These are phyloP conservation scores for Bipolaris oryzae DNA, from an alignment of 2,329 filamentous ascomycete genomes.

Conservation along the genomic window DNA sequence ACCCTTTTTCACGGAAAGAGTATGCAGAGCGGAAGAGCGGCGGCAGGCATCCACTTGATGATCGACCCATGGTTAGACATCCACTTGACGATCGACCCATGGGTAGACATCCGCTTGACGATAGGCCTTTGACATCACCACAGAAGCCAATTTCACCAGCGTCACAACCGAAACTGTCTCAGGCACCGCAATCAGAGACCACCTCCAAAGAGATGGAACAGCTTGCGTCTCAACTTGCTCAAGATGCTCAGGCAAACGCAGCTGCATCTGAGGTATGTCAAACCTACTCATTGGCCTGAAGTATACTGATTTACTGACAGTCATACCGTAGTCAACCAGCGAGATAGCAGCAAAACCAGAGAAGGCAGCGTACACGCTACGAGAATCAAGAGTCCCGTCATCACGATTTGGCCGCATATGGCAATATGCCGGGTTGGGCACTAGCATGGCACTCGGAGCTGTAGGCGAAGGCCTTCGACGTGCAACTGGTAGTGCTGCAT, in stretches of 20 bases:
- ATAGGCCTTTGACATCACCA: slow-evolving; percentile 10
- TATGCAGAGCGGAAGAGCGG: slow-evolving; percentile 42
- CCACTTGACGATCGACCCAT: slow-evolving; percentile 19
- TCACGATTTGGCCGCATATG: slow-evolving; percentile 85
- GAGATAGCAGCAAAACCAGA: slow-evolving; percentile 35
- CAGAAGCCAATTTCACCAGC: slow-evolving; percentile 20
- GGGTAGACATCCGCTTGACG: slow-evolving; percentile 20
- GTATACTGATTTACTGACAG: slow-evolving; percentile 57
- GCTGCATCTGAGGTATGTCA: slow-evolving; percentile 37
- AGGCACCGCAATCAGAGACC: slow-evolving; percentile 17
- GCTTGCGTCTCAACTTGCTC: slow-evolving; percentile 56
- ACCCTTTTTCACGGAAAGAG: slow-evolving; percentile 45
- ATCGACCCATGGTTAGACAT: slow-evolving; percentile 16
- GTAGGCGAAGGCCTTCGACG: slow-evolving; percentile 84
- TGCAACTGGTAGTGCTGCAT: slow-evolving; percentile 69
- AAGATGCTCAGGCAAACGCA: slow-evolving; percentile 46
- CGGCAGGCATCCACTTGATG: slow-evolving; percentile 18
- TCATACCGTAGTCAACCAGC: slow-evolving; percentile 38
- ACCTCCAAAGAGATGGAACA: slow-evolving; percentile 50
- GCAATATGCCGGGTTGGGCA: slow-evolving; percentile 93
- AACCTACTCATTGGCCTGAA: slow-evolving; percentile 5
- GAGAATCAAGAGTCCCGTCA: slow-evolving; percentile 88
- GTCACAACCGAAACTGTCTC: slow-evolving; percentile 17
- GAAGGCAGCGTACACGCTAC: slow-evolving; percentile 67
- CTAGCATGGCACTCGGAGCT: slow-evolving; percentile 93